phyloP scores from a whole-genome alignment of 345 rosid species.

The Brassica napus region DNA sequence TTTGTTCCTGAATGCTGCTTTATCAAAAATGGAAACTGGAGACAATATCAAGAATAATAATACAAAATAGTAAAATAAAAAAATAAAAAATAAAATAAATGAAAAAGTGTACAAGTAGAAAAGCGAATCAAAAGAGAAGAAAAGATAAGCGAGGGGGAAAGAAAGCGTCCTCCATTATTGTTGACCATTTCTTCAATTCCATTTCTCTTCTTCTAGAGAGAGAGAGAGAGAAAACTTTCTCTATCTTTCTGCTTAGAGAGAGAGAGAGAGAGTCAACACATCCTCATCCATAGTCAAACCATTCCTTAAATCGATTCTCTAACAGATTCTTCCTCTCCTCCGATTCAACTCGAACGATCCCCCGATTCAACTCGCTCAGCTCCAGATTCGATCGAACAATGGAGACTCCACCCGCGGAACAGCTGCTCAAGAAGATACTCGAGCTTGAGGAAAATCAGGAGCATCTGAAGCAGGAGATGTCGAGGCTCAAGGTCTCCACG shows the following conservation, averaged over 20 bases:
- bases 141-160: slow-evolving; percentile 13
- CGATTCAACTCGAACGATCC: slow-evolving; percentile 32
- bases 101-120: neutral
- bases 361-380: slow-evolving; percentile 29
- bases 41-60: neutral
- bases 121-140: slow-evolving; percentile 12
- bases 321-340: neutral
- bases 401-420: slow-evolving; percentile 77
- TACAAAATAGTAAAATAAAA: neutral
- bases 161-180: slow-evolving; percentile 34
- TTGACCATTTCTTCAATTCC: slow-evolving; percentile 36
- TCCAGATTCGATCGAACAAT: slow-evolving; percentile 35
- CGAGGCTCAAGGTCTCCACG: slow-evolving; percentile 57
- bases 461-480: slow-evolving; percentile 77
- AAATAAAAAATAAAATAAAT: too few relatives aligned
- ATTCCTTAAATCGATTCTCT: slow-evolving; percentile 12
- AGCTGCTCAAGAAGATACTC: slow-evolving; percentile 80
- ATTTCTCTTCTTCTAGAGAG: neutral
- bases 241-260: neutral
- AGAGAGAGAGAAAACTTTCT: slow-evolving; percentile 9
- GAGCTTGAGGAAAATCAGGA: slow-evolving; percentile 87
- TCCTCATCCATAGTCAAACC: slow-evolving; percentile 23
- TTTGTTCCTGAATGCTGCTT: neutral
- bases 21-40: neutral
- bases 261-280: slow-evolving; percentile 1